Conservation (phyloP, 192 early-diverging fungal species). For the Dimargaris verticillata region DNA sequence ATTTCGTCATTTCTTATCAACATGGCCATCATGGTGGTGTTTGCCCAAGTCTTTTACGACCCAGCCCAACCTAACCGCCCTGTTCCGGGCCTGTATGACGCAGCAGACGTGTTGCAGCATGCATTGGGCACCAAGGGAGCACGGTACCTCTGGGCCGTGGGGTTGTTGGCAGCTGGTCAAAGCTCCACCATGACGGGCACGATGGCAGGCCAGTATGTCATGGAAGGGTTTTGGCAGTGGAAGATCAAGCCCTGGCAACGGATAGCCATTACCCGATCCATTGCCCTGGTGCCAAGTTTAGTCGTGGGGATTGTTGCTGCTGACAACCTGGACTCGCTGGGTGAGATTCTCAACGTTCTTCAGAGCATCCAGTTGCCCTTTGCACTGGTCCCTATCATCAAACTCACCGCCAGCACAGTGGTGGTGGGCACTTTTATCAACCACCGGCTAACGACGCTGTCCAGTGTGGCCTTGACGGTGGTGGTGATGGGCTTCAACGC, state of each 20-base stretch:
- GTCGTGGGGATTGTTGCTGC: slow-evolving; percentile 40
- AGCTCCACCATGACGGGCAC: slow-evolving; percentile 79
- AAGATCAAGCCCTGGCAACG: slow-evolving; percentile 43
- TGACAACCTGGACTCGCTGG: slow-evolving; percentile 39
- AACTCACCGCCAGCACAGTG: slow-evolving; percentile 29
- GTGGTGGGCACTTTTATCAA: slow-evolving; percentile 26
- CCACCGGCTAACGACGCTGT: neutral
- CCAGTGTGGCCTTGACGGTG: neutral
- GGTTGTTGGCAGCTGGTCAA: slow-evolving; percentile 66
- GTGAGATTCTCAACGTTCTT: slow-evolving; percentile 49
- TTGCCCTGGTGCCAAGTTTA: slow-evolving; percentile 49
- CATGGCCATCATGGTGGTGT: slow-evolving; percentile 47
- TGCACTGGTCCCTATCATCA: slow-evolving; percentile 43
- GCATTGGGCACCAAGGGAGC: slow-evolving; percentile 44
- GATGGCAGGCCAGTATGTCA: slow-evolving; percentile 77
- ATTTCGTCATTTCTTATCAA: slow-evolving; percentile 50
- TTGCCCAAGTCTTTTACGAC: slow-evolving; percentile 29
- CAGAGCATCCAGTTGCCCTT: slow-evolving; percentile 50
- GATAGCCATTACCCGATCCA: slow-evolving; percentile 36
- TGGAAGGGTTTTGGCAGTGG: slow-evolving; percentile 64
- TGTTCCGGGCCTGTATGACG: slow-evolving; percentile 44
- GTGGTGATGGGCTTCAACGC: slow-evolving; percentile 10
- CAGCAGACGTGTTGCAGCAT: slow-evolving; percentile 31
- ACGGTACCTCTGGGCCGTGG: slow-evolving; percentile 62
- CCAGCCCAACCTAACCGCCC: slow-evolving; percentile 15